Conservation (phyloP, 495 filamentous ascomycete genomes). For the Hyaloscypha variabilis region DNA sequence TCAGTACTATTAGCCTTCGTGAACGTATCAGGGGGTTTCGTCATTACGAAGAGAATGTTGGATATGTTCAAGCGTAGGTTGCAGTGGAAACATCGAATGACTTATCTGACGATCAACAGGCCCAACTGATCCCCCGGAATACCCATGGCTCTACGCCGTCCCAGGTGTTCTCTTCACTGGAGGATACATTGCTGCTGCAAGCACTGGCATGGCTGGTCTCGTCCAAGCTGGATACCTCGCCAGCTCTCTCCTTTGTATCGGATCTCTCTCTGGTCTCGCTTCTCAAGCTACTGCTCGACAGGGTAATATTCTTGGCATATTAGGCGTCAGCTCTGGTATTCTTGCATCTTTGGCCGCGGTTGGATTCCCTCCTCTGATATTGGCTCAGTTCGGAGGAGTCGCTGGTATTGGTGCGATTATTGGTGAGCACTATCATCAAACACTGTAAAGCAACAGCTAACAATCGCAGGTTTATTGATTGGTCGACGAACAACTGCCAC, state of each 20-base stretch:
- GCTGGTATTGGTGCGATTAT: slow-evolving; percentile 66
- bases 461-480: slow-evolving; percentile 58
- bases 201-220: slow-evolving; percentile 75
- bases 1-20: slow-evolving; percentile 82
- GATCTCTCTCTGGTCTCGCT: slow-evolving; percentile 52
- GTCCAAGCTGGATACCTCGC: slow-evolving; percentile 82
- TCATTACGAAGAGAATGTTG: slow-evolving; percentile 87
- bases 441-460: neutral
- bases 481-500: slow-evolving; percentile 83
- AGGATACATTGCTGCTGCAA: slow-evolving; percentile 73
- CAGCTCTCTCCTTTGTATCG: slow-evolving; percentile 76
- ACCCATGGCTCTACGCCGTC: slow-evolving; percentile 79
- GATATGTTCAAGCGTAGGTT: slow-evolving; percentile 78
- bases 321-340: slow-evolving; percentile 77
- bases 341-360: slow-evolving; percentile 75
- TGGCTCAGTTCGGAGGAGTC: slow-evolving; percentile 73
- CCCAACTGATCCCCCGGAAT: slow-evolving; percentile 78
- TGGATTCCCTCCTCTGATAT: slow-evolving; percentile 72
- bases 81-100: neutral
- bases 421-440: slow-evolving; percentile 33
- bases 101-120: slow-evolving; percentile 40
- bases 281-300: slow-evolving; percentile 77
- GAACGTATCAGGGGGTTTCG: slow-evolving; percentile 81
- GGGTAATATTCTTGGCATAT: slow-evolving; percentile 79
- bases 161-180: slow-evolving; percentile 74